A percentile compares a stretch with the other conserved stretches of the same genome.
phyloP scores from a whole-genome alignment of 2,329 filamentous ascomycete species.

The Aspergillus vadensis region DNA sequence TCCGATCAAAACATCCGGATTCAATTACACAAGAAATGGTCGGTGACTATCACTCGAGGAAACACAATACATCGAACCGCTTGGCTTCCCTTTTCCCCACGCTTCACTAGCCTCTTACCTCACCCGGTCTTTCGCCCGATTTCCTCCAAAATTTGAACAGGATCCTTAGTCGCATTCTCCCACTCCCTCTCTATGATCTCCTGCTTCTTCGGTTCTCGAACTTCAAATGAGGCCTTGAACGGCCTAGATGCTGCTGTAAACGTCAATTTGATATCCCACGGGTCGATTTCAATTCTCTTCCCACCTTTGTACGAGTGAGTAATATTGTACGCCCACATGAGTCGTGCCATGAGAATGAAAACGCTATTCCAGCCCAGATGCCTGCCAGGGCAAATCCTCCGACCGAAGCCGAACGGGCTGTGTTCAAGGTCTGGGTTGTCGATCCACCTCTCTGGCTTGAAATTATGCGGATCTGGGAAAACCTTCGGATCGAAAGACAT shows the following conservation, averaged over 20 bases:
- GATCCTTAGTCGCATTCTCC: not conserved
- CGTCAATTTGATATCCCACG: not conserved
- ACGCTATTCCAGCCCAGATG: not conserved
- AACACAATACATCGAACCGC: no score
- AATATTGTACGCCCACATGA: slow-evolving; percentile 4
- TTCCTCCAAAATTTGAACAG: not conserved
- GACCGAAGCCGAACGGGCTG: slow-evolving; percentile 3
- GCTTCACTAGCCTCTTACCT: not conserved
- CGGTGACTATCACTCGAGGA: no score
- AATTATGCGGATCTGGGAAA: not conserved
- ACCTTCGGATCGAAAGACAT: not conserved
- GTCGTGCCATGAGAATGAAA: not conserved
- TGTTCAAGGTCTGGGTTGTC: not conserved
- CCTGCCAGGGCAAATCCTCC: not conserved
- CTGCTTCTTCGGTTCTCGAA: not conserved
- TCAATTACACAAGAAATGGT: no score
- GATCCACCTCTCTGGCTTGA: slow-evolving; percentile 1
- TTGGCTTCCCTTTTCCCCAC: no score
- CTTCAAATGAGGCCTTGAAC: not conserved
- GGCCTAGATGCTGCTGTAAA: not conserved
- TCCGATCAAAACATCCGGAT: no score
- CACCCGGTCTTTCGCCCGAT: not conserved
- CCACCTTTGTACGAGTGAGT: not conserved
- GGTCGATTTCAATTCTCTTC: not conserved
- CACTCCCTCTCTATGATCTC: slow-evolving; percentile 3